These are phyloP conservation scores for Salvia miltiorrhiza DNA, from an alignment of 257 asterid genomes.

Conservation along the genomic window DNA sequence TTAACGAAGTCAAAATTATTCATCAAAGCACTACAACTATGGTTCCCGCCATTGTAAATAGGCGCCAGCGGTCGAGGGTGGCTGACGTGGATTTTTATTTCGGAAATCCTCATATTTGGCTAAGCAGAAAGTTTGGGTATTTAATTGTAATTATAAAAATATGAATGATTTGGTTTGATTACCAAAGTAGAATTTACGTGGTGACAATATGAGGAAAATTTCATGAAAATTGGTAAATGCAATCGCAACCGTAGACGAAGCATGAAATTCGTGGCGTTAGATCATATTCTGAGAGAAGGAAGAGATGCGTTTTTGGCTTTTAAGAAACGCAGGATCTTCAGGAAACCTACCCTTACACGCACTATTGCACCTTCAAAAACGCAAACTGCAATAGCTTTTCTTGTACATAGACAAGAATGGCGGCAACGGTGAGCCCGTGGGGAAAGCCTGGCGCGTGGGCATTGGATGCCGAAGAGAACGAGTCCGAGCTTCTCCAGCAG, in stretches of 20 bases:
- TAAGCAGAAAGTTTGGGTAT: too few species aligned
- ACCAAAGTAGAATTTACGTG: too few species aligned
- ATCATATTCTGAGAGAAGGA: constrained; percentile 21
- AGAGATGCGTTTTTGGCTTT: constrained; percentile 25
- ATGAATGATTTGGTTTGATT: too few species aligned
- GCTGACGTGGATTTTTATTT: too few species aligned
- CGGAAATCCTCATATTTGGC: too few species aligned
- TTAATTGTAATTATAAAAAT: too few species aligned
- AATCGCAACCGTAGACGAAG: constrained; percentile 21
- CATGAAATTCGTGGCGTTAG: constrained; percentile 25
- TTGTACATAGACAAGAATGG: constrained; percentile 35
- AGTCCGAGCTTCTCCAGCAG: constrained; percentile 52
- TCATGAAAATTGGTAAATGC: too few species aligned
- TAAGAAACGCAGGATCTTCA: constrained; percentile 26
- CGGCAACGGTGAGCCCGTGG: constrained; percentile 87
- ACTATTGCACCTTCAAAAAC: constrained; percentile 9
- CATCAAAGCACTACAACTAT: too few species aligned
- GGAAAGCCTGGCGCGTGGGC: constrained; percentile 93
- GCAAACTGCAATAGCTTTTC: neutral
- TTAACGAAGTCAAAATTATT: too few species aligned
- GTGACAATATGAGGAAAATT: too few species aligned
- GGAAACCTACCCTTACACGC: constrained; percentile 34
- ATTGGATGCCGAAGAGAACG: constrained; percentile 74
- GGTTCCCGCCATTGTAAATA: too few species aligned
- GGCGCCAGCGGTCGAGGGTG: too few species aligned